Conservation (phyloP, 2,329 filamentous ascomycete species). For the Cercospora zeina region DNA sequence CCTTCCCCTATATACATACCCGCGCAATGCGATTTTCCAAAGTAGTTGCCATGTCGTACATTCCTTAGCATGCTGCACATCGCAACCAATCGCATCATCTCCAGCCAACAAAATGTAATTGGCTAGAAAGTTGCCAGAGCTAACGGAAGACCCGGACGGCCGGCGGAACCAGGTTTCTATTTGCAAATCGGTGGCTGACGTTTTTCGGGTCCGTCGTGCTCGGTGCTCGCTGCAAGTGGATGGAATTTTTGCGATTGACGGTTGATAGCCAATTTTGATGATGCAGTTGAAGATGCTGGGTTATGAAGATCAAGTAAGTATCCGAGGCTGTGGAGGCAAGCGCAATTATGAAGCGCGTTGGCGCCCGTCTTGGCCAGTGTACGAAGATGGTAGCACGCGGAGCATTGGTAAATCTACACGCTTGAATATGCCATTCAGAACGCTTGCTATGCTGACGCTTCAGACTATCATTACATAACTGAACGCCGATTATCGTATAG, state of each 20-base stretch:
- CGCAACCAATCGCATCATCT: too few species aligned
- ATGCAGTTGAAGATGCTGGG: too few species aligned
- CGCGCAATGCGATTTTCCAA: too few species aligned
- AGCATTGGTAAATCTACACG: not conserved
- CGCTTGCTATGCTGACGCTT: slow-evolving; percentile 3
- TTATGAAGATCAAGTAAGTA: too few species aligned
- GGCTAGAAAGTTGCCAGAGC: not conserved
- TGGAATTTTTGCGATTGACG: too few species aligned
- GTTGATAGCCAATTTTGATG: too few species aligned
- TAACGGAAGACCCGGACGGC: slow-evolving; percentile 10
- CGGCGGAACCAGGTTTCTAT: slow-evolving; percentile 11
- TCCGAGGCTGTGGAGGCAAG: too few species aligned
- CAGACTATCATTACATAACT: not conserved
- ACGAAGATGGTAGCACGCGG: too few species aligned
- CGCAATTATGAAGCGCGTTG: too few species aligned
- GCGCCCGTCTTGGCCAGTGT: too few species aligned
- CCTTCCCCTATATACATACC: too few species aligned
- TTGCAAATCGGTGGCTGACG: slow-evolving; percentile 7
- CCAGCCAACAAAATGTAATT: not conserved
- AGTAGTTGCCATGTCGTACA: not conserved
- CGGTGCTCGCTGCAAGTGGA: too few species aligned
- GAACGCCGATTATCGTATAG: slow-evolving; percentile 15
- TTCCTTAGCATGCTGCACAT: not conserved
- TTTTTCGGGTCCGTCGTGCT: not conserved
- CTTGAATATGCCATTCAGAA: not conserved